A percentile compares a stretch with the other conserved stretches of the same genome.
These are phyloP conservation scores for Dioscorea alata DNA, from an alignment of 106 monocot genomes.

Conservation along the genomic window DNA sequence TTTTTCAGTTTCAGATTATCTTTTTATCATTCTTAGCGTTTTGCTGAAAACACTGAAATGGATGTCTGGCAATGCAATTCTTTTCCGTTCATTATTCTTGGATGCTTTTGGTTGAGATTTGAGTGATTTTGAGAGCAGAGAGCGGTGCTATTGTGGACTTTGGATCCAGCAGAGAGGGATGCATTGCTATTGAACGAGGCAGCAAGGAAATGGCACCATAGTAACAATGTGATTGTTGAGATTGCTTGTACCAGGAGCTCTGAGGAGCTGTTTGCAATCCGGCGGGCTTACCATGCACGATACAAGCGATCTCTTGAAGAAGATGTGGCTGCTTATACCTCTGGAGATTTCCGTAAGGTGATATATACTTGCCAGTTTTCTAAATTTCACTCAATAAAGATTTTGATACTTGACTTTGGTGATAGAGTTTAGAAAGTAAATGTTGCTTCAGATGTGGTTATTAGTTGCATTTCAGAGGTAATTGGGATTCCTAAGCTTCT, in stretches of 20 bases:
- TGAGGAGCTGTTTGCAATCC: constrained; percentile 37
- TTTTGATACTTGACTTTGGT: neutral
- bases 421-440: neutral
- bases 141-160: constrained; percentile 56
- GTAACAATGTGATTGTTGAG: constrained; percentile 54
- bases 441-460: neutral
- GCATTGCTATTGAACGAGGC: constrained; percentile 61
- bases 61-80: too few relatives aligned
- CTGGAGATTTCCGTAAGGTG: constrained; percentile 73
- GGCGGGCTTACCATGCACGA: constrained; percentile 64
- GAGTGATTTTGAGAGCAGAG: constrained; percentile 30
- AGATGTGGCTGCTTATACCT: constrained; percentile 69
- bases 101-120: neutral
- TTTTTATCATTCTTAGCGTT: neutral
- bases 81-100: too few relatives aligned
- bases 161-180: constrained; percentile 74
- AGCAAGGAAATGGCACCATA: constrained; percentile 40
- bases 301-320: constrained; percentile 84
- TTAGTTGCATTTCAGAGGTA: neutral
- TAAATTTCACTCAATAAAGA: neutral
- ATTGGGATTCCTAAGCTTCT: neutral
- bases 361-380: neutral
- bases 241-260: constrained; percentile 46
- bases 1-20: neutral
- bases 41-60: neutral